Percentiles rank a stretch among this genome's conserved stretches.
Conservation (phyloP, 1,284 basidiomycete genomes). For the Takashimella tepidaria region DNA sequence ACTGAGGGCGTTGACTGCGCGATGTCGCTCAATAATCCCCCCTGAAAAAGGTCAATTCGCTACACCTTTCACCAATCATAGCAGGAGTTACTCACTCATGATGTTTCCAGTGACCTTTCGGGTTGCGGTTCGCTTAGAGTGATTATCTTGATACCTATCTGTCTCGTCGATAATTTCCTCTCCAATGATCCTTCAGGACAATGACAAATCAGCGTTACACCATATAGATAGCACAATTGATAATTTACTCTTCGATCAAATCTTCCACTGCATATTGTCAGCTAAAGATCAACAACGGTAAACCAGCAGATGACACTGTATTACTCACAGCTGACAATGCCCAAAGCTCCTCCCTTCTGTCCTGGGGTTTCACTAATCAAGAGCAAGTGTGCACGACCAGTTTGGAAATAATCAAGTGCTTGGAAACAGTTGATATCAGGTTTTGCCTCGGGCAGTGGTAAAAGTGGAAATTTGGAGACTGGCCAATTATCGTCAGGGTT, state of each 20-base stretch:
- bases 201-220: slow-evolving; percentile 8
- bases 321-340: slow-evolving; percentile 58
- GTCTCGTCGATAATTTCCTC: slow-evolving; percentile 69
- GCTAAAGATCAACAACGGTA: neutral
- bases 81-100: slow-evolving; percentile 62
- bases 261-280: slow-evolving; percentile 41
- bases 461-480: slow-evolving; percentile 66
- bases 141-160: slow-evolving; percentile 79
- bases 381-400: slow-evolving; percentile 87
- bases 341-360: slow-evolving; percentile 68
- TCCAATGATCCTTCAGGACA: slow-evolving; percentile 50
- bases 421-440: slow-evolving; percentile 76
- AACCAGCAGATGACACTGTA: fast-evolving
- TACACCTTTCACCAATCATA: too few relatives aligned
- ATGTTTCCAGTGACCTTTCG: slow-evolving; percentile 66
- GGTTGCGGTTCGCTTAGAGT: slow-evolving; percentile 64
- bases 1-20: slow-evolving; percentile 38
- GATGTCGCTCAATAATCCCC: slow-evolving; percentile 49
- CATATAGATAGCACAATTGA: neutral
- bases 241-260: slow-evolving; percentile 45
- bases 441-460: slow-evolving; percentile 84
- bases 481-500: slow-evolving; percentile 75
- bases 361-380: slow-evolving; percentile 82
- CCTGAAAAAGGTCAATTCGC: slow-evolving; percentile 21
- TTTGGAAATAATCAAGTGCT: slow-evolving; percentile 66